A percentile compares a stretch with the other conserved stretches of the same genome.
phyloP scores from a whole-genome alignment of 495 filamentous ascomycete species.

The Ramalina intermedia region DNA sequence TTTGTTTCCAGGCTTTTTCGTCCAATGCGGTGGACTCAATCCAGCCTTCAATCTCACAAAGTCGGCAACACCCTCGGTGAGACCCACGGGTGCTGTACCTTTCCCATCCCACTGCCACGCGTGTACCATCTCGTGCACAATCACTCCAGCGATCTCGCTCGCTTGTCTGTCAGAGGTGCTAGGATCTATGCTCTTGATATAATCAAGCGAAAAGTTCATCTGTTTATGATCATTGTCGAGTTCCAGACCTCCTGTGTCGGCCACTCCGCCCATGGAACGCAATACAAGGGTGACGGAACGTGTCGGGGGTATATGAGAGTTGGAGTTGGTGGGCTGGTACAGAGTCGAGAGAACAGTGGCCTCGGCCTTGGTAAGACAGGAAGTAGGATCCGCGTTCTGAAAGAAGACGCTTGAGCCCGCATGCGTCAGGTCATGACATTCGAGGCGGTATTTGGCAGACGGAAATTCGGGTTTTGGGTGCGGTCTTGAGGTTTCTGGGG shows the following conservation, averaged over 20 bases:
- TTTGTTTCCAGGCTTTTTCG: constrained; percentile 34
- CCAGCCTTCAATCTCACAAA: constrained; percentile 71
- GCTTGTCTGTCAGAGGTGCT: constrained; percentile 16
- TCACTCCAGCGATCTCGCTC: constrained; percentile 65
- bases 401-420: constrained; percentile 50
- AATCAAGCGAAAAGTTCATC: constrained; percentile 73
- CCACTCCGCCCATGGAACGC: constrained; percentile 64
- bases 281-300: constrained; percentile 84
- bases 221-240: constrained; percentile 87
- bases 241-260: constrained; percentile 73
- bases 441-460: constrained; percentile 53
- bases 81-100: constrained; percentile 52
- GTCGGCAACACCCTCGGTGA: constrained; percentile 90
- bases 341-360: constrained; percentile 27
- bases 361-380: constrained; percentile 51
- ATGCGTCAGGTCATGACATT: constrained; percentile 55
- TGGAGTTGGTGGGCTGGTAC: constrained; percentile 6
- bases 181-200: constrained; percentile 41
- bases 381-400: constrained; percentile 36
- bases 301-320: constrained; percentile 33
- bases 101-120: constrained; percentile 75
- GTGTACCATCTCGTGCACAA: constrained; percentile 90
- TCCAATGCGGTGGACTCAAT: constrained; percentile 77
- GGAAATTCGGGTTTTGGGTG: constrained; percentile 21
- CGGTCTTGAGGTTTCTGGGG: constrained; percentile 3